A percentile compares a stretch with the other conserved stretches of the same genome.
Conservation (phyloP, 75 land plant species). For the Gnetum montanum region DNA sequence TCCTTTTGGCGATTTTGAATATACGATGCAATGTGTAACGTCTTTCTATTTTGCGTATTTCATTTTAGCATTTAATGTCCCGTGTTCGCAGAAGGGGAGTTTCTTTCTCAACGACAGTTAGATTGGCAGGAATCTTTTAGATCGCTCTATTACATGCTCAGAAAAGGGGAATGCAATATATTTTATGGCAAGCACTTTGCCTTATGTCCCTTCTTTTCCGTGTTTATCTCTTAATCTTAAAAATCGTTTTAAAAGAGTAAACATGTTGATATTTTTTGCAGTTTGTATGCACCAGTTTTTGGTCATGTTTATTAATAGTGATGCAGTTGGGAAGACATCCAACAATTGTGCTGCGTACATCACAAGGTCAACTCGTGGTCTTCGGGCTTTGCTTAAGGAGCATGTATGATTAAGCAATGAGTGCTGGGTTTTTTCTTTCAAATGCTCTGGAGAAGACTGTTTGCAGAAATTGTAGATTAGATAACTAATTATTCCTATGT, state of each 20-base stretch:
- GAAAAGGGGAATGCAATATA: constrained; percentile 48
- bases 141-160: constrained; percentile 70
- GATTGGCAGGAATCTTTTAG: constrained; percentile 92
- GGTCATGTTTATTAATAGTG: constrained; percentile 53
- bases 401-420: too few species aligned
- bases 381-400: constrained; percentile 63
- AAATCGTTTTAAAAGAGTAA: background rate
- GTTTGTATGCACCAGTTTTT: constrained; percentile 77
- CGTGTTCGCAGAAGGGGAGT: constrained; percentile 38
- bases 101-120: constrained; percentile 43
- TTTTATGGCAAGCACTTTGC: constrained; percentile 87
- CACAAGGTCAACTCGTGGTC: constrained; percentile 72
- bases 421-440: background rate
- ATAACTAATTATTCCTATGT: constrained; percentile 5
- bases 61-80: too few species aligned
- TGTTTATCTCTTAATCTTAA: background rate
- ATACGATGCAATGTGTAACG: too few species aligned
- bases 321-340: constrained; percentile 21
- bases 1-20: too few species aligned
- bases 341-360: constrained; percentile 54
- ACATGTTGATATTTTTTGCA: constrained; percentile 21
- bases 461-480: constrained; percentile 1
- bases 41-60: too few species aligned
- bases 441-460: background rate
- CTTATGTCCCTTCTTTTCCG: background rate